Conservation (phyloP, 2,329 filamentous ascomycete species). For the Penicillium expansum region DNA sequence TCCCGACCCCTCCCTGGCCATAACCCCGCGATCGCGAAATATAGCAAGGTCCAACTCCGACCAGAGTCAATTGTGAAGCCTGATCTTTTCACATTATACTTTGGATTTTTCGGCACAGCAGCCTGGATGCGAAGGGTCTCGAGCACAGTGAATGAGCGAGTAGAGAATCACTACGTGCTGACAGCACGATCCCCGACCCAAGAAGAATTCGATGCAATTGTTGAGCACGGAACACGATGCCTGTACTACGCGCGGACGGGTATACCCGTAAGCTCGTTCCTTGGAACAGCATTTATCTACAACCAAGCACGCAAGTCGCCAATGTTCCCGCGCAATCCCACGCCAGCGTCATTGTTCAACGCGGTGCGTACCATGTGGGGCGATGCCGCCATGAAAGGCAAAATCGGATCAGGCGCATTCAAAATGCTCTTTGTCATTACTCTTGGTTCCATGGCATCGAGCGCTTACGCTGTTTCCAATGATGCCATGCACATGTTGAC, state of each 20-base stretch:
- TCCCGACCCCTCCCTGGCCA: not conserved
- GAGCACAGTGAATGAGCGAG: constrained; percentile 8
- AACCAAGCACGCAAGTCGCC: constrained; percentile 9
- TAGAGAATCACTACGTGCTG: constrained; percentile 23
- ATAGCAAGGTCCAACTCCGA: constrained; percentile 20
- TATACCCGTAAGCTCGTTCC: constrained; percentile 16
- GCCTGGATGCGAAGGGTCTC: constrained; percentile 19
- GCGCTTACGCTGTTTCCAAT: constrained; percentile 9
- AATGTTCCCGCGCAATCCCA: constrained; percentile 8
- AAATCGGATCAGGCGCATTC: not conserved
- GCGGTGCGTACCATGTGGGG: constrained; percentile 1
- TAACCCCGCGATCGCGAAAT: constrained; percentile 16
- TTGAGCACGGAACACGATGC: constrained; percentile 18
- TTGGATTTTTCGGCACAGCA: constrained; percentile 27
- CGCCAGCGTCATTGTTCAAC: constrained; percentile 4
- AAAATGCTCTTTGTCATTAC: constrained; percentile 18
- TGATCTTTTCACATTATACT: constrained; percentile 26
- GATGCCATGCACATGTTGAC: constrained; percentile 13
- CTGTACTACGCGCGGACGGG: constrained; percentile 26
- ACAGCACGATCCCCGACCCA: constrained; percentile 32
- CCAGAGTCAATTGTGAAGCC: constrained; percentile 27
- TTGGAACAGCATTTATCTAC: constrained; percentile 13
- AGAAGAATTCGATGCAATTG: constrained; percentile 35
- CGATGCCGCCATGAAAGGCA: not conserved
- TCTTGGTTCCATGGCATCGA: constrained; percentile 3